Conservation (phyloP, 2,329 filamentous ascomycete species). For the Diaporthe helianthi region DNA sequence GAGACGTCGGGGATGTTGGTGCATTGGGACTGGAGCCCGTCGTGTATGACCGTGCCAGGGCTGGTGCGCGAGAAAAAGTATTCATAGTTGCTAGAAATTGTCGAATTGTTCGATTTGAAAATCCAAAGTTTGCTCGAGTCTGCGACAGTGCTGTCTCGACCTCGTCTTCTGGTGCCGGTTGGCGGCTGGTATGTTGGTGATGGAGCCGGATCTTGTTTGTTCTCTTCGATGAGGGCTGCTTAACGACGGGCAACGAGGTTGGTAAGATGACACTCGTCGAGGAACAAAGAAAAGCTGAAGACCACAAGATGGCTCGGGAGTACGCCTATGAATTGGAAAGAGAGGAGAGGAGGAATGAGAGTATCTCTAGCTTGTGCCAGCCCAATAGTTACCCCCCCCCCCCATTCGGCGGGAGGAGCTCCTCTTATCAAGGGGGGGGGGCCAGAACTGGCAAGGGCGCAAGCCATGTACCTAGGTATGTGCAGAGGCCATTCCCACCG, state of each 20-base stretch:
- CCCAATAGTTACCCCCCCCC: not conserved
- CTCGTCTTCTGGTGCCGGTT: not conserved
- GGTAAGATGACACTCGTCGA: not conserved
- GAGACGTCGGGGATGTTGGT: slow-evolving; percentile 32
- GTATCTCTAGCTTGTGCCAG: slow-evolving; percentile 20
- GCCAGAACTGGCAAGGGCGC: slow-evolving; percentile 22
- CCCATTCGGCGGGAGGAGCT: not conserved
- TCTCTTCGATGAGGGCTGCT: not conserved
- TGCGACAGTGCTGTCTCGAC: not conserved
- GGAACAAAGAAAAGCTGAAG: slow-evolving; percentile 5
- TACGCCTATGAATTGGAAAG: not conserved
- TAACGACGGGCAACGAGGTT: not conserved
- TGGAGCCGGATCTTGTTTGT: slow-evolving; percentile 1
- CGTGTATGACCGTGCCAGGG: slow-evolving; percentile 34
- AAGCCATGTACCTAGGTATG: slow-evolving; percentile 27
- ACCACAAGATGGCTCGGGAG: not conserved
- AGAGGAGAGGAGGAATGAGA: slow-evolving; percentile 10
- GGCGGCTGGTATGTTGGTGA: not conserved
- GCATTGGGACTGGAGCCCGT: slow-evolving; percentile 5
- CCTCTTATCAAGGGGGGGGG: slow-evolving; percentile 7
- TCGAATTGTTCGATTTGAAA: not conserved
- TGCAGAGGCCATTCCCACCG: slow-evolving; percentile 11
- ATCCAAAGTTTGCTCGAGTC: not conserved
- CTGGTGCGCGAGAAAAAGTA: slow-evolving; percentile 32
- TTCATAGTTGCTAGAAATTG: slow-evolving; percentile 24